Evolutionary conservation across 208 protist genomes (phyloP).

Genomic region (Wallacemonas collosoma): DNA sequence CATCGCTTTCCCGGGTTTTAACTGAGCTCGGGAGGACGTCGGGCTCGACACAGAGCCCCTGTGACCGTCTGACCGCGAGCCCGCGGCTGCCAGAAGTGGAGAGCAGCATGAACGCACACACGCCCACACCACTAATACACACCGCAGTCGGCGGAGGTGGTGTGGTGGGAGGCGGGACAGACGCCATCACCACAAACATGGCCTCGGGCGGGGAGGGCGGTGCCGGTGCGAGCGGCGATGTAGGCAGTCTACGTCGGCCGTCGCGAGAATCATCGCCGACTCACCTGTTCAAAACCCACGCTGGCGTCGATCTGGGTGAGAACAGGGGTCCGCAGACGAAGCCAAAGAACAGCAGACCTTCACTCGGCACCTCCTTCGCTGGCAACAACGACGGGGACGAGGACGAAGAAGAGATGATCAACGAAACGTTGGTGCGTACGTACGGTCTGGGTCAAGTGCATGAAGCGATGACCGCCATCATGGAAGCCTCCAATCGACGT

Average conservation of each 20-base stretch:
- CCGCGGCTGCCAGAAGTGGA: neutral
- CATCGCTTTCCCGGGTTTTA: neutral
- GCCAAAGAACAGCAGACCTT: no score
- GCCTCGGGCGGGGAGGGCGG: no score
- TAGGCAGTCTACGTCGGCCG: no score
- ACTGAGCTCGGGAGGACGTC: neutral
- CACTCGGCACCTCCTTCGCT: no score
- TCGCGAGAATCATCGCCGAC: no score
- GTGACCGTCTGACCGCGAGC: neutral
- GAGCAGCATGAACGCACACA: neutral
- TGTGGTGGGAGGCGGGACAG: no score
- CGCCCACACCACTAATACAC: neutral
- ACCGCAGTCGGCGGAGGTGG: neutral
- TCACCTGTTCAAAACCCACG: no score
- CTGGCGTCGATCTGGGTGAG: no score
- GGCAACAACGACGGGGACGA: neutral
- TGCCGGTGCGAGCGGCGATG: no score
- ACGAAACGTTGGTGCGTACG: slow-evolving; percentile 7
- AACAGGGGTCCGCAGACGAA: no score
- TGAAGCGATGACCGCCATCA: slow-evolving; percentile 6
- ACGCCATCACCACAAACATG: no score
- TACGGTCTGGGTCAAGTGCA: neutral
- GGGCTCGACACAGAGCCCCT: neutral
- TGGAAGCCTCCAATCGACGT: neutral
- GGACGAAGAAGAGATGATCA: neutral